Base-by-base conservation (phyloP, 768 basidiomycete species). In the Amanita inopinata region DNA sequence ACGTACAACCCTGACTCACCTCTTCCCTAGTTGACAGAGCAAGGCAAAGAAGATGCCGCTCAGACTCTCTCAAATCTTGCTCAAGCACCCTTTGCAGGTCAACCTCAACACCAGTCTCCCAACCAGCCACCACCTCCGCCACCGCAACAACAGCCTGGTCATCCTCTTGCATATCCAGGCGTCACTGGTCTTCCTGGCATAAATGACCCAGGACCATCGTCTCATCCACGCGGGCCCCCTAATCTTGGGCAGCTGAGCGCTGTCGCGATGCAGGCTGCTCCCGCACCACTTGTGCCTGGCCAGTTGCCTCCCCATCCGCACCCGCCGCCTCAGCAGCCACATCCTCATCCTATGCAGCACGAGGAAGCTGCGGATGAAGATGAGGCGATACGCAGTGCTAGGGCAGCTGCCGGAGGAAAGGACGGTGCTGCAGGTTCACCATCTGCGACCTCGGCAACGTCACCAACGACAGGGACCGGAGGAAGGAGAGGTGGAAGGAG, bases 141-240 rank as follows among this genome's bases (percentile, higher is more conserved):
- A n/a, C 47, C 45, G 33, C 56, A 41, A 31, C 57, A 55, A 22
- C 48, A 58, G 28, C 57, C 65, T 7, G 57, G 62, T 8, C 63
- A 57, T 10, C 62, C 61, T 40, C 63, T 54, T 38, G 15, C 31
- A 5, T 44, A 36, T 24, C 48, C 59, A 17, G 54, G 53, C 14
- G 53, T 49, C 4, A 39, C 50, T 17, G 71, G 67, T 1, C 53
- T 76, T 22, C 69, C 76, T 12, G 70, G 70, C 14, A 70, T 80
- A 36, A 72, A 71, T 25, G 80, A 83, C 46, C 77, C 80, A 2
- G 80, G 81, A 5, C 78, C 80, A n/a, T 82, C 80, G 3, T 78
- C 78, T 0, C 81, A 82, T 51, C 80, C 78, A 3, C 73, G 75
- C 4, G 80, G 80, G 0, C 80, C 80, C 2, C 80, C 80, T 3